Evolutionary conservation across 257 asterid genomes (phyloP), one percentile per base, ranked within the genome.

Genomic region (Penstemon eatonii): DNA sequence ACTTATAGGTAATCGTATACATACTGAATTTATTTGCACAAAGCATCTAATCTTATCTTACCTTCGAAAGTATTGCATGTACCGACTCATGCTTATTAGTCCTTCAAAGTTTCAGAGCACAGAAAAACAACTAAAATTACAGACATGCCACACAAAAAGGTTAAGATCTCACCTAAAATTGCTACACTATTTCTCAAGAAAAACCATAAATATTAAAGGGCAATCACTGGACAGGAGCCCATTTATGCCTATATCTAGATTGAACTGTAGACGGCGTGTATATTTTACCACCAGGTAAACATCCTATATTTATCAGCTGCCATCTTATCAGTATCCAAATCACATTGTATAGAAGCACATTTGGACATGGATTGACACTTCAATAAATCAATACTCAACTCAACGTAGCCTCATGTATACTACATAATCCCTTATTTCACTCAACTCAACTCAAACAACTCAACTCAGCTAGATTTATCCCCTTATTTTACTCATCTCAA

Each of bases 11-110:
- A 70, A 45, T 37, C 13, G 43, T 63, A 36, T 66, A 25, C 65
- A 69, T 54, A 45, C 37, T 25, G 77, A 52, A 53, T 44, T 9
- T 74, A 56, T 59, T 65, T n/a, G 8, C 25, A 66, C 52, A 46
- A 33, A 41, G 33, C 33, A 66, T 66, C 51, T 40, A 58, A 49
- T 37, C 54, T 58, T 39, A 49, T 60, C 6, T 7, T 12, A 5
- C 33, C 52, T 46, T 60, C 63, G 50, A 7, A 45, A 50, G 40
- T 44, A 67, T 4, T 38, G 50, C 56, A 73, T 25, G 2, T 25
- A 25, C 2, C 2, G 33, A 25, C 2, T 2, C 33, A 25, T 4
- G 43, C 41, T 49, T 42, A 44, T 50, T 18, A 37, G 40, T 45
- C 8, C 45, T 55, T 72, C 47, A 52, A 56, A 3, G 62, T 19